Base-by-base conservation (phyloP, 257 asterid species). In the Fraxinus pennsylvanica region DNA sequence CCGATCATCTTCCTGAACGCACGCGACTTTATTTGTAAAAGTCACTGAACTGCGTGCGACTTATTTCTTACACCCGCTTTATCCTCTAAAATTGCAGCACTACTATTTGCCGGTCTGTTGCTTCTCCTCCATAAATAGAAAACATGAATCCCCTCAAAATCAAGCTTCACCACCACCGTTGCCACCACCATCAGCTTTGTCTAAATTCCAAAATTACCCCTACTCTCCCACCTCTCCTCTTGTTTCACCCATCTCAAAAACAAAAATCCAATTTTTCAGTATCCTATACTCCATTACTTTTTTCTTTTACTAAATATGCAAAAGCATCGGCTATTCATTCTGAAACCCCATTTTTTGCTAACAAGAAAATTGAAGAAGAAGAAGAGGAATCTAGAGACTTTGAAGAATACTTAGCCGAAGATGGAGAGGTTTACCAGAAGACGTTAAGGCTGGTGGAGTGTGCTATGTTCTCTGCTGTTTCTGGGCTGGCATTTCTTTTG, bases 401-500 rank as follows among this genome's bases (percentile, higher is more conserved):
- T 36, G 97, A 87, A 38, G 91, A 93, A 67, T 91, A 91, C 81
- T 89, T 96, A 66, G 95, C 97, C 9, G 88, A 87, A 74, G 99
- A 92, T 78, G 97, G 99, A 9, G 89, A 87, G 83, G 96, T 96
- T 82, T 92, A 90, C 84, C 93, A 88, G 87, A 93, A 87, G 82
- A 96, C 98, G 17, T 78, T 96, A 27, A 79, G 98, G 83, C 83
- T 93, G 79, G 98, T 96, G 79, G 98, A 96, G 80, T 88, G 97
- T 83, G 93, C 99, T n/a, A 93, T 96, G 98, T 92, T 96, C 76
- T 95, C 98, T 77, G 98, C 97, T 77, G 92, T 93, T 79, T 92
- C 98, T 61, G 99, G 96, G 3, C 76, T 96, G 80, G 92, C 98
- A 70, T 93, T 92, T 92, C 90, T 93, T 5, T 89, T 96, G 90